Percentiles rank a stretch among this genome's conserved stretches.
phyloP scores from a whole-genome alignment of 352 stramenopile species.

The Globisporangium viniferum region DNA sequence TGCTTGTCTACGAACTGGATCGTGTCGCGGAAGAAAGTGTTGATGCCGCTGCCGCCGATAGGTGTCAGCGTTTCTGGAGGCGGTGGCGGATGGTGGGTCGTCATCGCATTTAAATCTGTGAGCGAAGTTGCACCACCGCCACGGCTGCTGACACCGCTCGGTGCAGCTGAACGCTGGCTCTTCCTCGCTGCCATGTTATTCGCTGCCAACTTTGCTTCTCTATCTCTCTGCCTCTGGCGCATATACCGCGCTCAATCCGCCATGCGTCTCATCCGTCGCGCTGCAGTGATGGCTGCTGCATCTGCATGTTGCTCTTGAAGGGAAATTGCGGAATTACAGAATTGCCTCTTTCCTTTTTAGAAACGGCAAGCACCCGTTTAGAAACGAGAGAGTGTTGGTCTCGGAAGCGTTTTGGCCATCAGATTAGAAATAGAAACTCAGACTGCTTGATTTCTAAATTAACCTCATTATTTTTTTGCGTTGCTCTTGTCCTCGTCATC shows the following conservation, averaged over 20 bases:
- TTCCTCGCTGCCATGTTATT: not conserved
- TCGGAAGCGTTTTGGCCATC: not conserved
- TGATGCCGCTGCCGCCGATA: conserved; percentile 51
- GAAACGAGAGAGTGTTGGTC: not conserved
- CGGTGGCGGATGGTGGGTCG: not conserved
- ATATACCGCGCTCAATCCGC: not conserved
- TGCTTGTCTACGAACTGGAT: conserved; percentile 55
- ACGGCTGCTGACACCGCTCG: not conserved
- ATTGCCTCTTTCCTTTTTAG: not conserved
- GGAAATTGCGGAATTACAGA: not conserved
- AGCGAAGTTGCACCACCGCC: not conserved
- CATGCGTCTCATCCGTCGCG: not conserved
- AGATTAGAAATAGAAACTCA: not conserved
- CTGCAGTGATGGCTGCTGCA: not conserved
- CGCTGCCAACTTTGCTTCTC: not conserved
- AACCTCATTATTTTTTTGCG: not conserved
- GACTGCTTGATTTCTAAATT: not conserved
- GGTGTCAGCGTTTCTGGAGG: conserved; percentile 23
- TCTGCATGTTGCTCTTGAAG: not conserved
- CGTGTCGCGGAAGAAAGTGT: conserved; percentile 45
- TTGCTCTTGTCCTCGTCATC: not conserved
- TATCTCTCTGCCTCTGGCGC: not conserved
- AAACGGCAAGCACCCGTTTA: not conserved
- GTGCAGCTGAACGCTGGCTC: not conserved
- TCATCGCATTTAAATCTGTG: not conserved